Evolutionary conservation across 2,329 filamentous ascomycete genomes (phyloP).

Genomic region (Fonsecaea multimorphosa): DNA sequence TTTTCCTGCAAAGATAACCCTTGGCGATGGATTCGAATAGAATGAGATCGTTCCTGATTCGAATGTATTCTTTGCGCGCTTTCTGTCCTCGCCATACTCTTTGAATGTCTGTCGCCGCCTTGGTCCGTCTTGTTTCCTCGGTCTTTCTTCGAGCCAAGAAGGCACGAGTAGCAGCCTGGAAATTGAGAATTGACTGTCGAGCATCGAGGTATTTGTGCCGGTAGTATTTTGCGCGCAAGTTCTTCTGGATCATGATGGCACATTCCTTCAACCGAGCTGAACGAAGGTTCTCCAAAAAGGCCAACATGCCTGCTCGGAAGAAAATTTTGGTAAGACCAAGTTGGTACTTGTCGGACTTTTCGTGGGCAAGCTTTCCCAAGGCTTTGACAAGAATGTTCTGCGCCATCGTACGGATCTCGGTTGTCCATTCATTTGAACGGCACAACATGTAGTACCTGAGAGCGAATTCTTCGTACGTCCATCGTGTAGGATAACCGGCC

Average conservation of each 20-base stretch:
- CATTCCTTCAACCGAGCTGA: slow-evolving; percentile 90
- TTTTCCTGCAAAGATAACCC: slow-evolving; percentile 86
- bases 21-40: slow-evolving; percentile 88
- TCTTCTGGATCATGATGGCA: slow-evolving; percentile 98
- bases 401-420: slow-evolving; percentile 92
- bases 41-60: slow-evolving; percentile 81
- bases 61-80: slow-evolving; percentile 79
- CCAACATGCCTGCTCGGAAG: slow-evolving; percentile 98
- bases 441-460: slow-evolving; percentile 98
- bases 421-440: slow-evolving; percentile 85
- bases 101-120: slow-evolving; percentile 92
- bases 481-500: slow-evolving; percentile 94
- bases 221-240: slow-evolving; percentile 93
- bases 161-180: slow-evolving; percentile 79
- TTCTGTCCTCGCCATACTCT: slow-evolving; percentile 92
- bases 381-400: slow-evolving; percentile 89
- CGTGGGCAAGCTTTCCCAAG: slow-evolving; percentile 75
- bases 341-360: slow-evolving; percentile 91
- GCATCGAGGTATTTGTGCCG: slow-evolving; percentile 88
- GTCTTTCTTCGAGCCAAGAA: slow-evolving; percentile 77
- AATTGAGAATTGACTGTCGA: slow-evolving; percentile 76
- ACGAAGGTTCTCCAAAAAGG: slow-evolving; percentile 92
- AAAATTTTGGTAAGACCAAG: slow-evolving; percentile 98
- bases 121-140: slow-evolving; percentile 79
- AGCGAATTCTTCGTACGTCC: slow-evolving; percentile 99